Conservation (phyloP, 768 basidiomycete species). For the Lentinula boryana region DNA sequence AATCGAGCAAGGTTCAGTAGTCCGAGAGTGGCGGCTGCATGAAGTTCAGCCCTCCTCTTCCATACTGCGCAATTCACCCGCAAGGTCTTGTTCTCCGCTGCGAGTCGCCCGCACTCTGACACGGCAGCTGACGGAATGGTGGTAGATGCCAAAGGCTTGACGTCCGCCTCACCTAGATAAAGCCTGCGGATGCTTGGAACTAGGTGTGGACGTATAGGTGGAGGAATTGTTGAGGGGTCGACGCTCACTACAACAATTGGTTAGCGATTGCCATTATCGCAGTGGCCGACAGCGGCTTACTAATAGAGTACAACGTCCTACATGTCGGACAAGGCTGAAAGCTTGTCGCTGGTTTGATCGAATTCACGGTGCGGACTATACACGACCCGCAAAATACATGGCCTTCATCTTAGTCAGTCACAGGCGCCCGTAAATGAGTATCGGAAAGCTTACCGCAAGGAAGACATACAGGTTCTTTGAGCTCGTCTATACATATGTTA, state of each 20-base stretch:
- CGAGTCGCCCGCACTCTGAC: constrained; percentile 32
- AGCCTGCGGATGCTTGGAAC: constrained; percentile 53
- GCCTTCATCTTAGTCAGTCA: constrained; percentile 26
- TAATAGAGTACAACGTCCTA: constrained; percentile 45
- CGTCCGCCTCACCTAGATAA: constrained; percentile 34
- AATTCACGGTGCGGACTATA: constrained; percentile 41
- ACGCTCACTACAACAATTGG: constrained; percentile 27
- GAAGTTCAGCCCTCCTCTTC: constrained; percentile 44
- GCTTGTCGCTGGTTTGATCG: constrained; percentile 38
- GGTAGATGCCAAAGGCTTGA: not conserved
- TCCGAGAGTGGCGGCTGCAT: constrained; percentile 40
- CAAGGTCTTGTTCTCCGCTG: constrained; percentile 38
- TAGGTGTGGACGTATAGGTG: constrained; percentile 53
- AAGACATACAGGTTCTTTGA: constrained; percentile 50
- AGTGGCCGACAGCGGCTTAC: constrained; percentile 25
- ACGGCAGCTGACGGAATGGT: constrained; percentile 9
- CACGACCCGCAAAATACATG: constrained; percentile 64
- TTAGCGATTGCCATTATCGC: not conserved
- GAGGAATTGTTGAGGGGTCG: constrained; percentile 45
- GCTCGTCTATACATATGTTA: constrained; percentile 52
- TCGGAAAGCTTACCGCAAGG: constrained; percentile 51
- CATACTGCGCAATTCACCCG: constrained; percentile 36
- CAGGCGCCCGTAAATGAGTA: not conserved
- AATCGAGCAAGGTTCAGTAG: constrained; percentile 37
- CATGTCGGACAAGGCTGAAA: constrained; percentile 56